Evolutionary conservation across 345 rosid species (phyloP).

Genomic region (Aegle marmelos): DNA sequence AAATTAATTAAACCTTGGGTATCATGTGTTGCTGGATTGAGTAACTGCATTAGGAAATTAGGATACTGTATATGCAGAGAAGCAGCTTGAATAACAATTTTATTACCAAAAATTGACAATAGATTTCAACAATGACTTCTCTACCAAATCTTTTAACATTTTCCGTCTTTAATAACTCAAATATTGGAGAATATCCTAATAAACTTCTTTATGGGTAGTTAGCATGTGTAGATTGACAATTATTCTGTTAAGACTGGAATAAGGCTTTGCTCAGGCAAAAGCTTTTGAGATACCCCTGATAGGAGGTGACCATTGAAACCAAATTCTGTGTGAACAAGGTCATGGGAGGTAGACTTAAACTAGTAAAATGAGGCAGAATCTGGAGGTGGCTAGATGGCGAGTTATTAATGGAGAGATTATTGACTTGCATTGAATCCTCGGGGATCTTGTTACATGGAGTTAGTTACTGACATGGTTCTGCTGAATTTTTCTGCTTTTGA

Average conservation of each 20-base stretch:
- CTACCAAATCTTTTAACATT: neutral
- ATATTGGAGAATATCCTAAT: neutral
- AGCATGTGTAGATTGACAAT: neutral
- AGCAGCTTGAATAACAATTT: neutral
- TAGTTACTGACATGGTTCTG: neutral
- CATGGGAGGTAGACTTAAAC: neutral
- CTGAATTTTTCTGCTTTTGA: neutral
- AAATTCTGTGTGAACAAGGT: neutral
- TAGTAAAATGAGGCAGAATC: neutral
- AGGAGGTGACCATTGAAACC: neutral
- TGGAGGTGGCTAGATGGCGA: neutral
- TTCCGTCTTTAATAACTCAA: neutral
- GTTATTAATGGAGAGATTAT: neutral
- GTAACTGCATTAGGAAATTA: neutral
- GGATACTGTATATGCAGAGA: neutral
- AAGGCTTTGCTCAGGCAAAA: neutral
- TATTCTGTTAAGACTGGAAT: neutral
- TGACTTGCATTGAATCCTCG: neutral
- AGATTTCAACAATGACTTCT: neutral
- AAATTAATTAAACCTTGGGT: neutral
- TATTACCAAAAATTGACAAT: neutral
- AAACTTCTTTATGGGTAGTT: neutral
- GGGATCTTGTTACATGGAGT: neutral
- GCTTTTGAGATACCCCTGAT: neutral
- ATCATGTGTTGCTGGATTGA: neutral